phyloP scores from a whole-genome alignment of 305 asterid species.

The Fraxinus angustifolia region DNA sequence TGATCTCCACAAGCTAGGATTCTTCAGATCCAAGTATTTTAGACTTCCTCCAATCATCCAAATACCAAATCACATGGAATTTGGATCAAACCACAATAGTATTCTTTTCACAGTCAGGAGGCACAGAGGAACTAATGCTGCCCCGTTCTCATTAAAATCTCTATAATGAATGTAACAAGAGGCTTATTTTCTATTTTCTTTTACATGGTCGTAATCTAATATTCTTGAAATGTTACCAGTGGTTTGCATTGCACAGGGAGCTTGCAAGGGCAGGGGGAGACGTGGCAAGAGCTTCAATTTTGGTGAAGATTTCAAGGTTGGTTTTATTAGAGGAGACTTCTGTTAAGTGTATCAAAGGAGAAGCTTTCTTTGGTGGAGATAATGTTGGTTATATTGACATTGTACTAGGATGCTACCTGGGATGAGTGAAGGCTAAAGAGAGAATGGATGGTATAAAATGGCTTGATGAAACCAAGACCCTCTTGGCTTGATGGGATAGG shows the following conservation, averaged over 20 bases:
- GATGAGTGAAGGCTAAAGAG: background rate
- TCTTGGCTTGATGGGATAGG: slow-evolving; percentile 38
- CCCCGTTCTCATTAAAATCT: too few species aligned
- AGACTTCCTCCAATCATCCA: too few species aligned
- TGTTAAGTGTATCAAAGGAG: slow-evolving; percentile 26
- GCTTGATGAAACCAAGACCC: slow-evolving; percentile 34
- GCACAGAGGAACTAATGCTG: too few species aligned
- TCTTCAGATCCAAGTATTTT: too few species aligned
- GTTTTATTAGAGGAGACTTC: too few species aligned
- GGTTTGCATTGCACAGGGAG: slow-evolving; percentile 29
- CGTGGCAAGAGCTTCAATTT: slow-evolving; percentile 18
- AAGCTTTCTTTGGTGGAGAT: slow-evolving; percentile 47
- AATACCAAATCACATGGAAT: too few species aligned
- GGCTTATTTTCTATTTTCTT: too few species aligned
- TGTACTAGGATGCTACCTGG: too few species aligned
- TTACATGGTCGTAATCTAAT: background rate
- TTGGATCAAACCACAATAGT: too few species aligned
- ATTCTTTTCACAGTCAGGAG: too few species aligned
- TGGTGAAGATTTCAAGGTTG: background rate
- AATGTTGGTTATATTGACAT: slow-evolving; percentile 32
- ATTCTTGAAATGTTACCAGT: slow-evolving; percentile 26
- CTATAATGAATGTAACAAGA: too few species aligned
- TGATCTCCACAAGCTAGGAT: too few species aligned
- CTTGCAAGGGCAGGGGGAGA: slow-evolving; percentile 21
- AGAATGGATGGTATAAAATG: slow-evolving; percentile 19